Conservation (phyloP, 2,329 filamentous ascomycete species). For the Fusarium papillatum region DNA sequence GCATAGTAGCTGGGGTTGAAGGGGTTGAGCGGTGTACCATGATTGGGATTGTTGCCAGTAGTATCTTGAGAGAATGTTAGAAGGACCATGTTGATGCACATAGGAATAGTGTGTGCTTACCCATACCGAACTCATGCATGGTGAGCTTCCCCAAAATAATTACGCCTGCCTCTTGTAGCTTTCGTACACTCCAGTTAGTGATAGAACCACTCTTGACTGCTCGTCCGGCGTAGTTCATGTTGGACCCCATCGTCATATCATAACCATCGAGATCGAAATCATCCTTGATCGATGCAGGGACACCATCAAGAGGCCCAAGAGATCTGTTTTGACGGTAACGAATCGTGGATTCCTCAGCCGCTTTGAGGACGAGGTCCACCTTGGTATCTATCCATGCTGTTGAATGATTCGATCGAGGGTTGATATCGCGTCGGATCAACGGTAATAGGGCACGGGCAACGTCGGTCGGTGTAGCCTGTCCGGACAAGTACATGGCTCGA, state of each 20-base stretch:
- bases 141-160: constrained; percentile 79
- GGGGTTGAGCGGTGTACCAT: constrained; percentile 82
- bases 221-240: constrained; percentile 68
- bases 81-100: neutral
- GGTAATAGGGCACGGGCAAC: constrained; percentile 59
- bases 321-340: constrained; percentile 66
- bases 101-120: constrained; percentile 51
- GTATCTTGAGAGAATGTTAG: constrained; percentile 64
- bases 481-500: constrained; percentile 57
- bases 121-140: constrained; percentile 83
- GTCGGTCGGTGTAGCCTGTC: constrained; percentile 58
- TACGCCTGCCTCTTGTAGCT: constrained; percentile 78
- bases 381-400: constrained; percentile 59
- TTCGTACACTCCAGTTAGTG: constrained; percentile 79
- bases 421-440: constrained; percentile 57
- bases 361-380: constrained; percentile 53
- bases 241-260: constrained; percentile 72
- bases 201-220: constrained; percentile 50
- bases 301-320: constrained; percentile 76
- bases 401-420: constrained; percentile 54
- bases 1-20: constrained; percentile 80
- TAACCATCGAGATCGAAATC: constrained; percentile 82
- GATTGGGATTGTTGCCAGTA: constrained; percentile 79
- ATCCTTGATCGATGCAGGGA: constrained; percentile 82
- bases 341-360: constrained; percentile 58